Percentiles rank a stretch among this genome's conserved stretches.
Evolutionary conservation across 2,329 filamentous ascomycete species (phyloP).

Genomic region (Aspergillus quadrilineatus): DNA sequence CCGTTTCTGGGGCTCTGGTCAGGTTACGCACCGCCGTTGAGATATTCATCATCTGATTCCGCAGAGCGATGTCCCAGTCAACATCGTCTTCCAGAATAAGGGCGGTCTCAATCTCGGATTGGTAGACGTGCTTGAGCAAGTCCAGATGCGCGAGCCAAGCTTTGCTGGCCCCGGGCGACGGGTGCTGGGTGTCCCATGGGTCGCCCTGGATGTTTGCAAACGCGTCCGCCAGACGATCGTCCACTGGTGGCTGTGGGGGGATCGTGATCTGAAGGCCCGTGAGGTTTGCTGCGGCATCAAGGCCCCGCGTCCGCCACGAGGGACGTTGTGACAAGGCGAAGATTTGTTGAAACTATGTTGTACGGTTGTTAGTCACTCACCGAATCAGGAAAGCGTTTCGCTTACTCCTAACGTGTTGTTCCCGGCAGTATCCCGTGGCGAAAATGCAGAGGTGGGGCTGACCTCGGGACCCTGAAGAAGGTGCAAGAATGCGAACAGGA

Average conservation of each 20-base stretch:
- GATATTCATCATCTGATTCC: constrained; percentile 30
- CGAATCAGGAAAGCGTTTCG: no score
- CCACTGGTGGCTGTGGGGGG: constrained; percentile 1
- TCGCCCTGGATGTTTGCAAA: neutral
- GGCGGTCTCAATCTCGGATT: constrained; percentile 31
- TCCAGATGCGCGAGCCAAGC: constrained; percentile 1
- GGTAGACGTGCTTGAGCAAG: constrained; percentile 1
- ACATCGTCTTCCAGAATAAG: constrained; percentile 48
- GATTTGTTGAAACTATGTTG: neutral
- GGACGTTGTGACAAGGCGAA: neutral
- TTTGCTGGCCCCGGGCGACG: neutral
- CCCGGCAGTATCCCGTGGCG: no score
- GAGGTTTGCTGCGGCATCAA: neutral
- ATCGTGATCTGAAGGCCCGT: neutral
- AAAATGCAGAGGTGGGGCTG: no score
- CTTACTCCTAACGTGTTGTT: no score
- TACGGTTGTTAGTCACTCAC: no score
- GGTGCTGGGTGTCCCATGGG: neutral
- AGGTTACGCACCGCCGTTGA: constrained; percentile 33
- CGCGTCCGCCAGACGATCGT: neutral
- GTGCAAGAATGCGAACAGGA: no score
- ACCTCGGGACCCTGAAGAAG: no score
- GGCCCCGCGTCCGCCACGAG: constrained; percentile 1
- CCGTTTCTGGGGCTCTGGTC: constrained; percentile 1
- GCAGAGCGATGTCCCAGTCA: constrained; percentile 39